A percentile compares a stretch with the other conserved stretches of the same genome.
phyloP scores from a whole-genome alignment of 352 stramenopile genomes.

The Phytopythium chamaehyphon region DNA sequence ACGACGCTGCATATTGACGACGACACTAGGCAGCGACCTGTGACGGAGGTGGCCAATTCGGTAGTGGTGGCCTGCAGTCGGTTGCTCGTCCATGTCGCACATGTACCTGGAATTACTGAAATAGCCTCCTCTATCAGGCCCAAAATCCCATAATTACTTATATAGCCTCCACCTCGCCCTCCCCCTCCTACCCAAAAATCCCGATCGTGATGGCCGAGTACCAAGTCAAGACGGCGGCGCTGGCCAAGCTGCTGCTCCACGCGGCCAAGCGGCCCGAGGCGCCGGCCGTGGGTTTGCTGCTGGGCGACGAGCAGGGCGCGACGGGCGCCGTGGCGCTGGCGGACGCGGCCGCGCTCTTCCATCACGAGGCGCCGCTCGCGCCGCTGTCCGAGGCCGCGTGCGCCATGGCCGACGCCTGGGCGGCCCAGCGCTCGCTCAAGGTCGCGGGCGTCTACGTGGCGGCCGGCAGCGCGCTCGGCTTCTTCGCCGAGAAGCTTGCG shows the following conservation, averaged over 20 bases:
- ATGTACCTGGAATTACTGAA: no score
- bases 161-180: no score
- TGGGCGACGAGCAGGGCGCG: slow-evolving; percentile 45
- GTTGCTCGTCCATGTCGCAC: no score
- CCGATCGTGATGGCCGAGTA: slow-evolving; percentile 54
- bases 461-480: slow-evolving; percentile 34
- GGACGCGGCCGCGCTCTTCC: slow-evolving; percentile 76
- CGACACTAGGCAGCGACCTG: no score
- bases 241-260: slow-evolving; percentile 77
- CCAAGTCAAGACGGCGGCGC: slow-evolving; percentile 49
- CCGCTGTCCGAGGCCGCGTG: slow-evolving; percentile 65
- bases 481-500: slow-evolving; percentile 59
- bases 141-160: no score
- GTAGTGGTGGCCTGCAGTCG: no score
- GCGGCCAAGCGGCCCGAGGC: slow-evolving; percentile 49
- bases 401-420: slow-evolving; percentile 61
- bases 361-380: slow-evolving; percentile 64
- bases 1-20: not conserved
- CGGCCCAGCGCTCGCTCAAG: slow-evolving; percentile 30
- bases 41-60: no score
- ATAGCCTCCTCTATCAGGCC: no score
- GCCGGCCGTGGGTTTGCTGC: slow-evolving; percentile 48
- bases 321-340: slow-evolving; percentile 30
- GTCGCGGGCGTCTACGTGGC: slow-evolving; percentile 72
- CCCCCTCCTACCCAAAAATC: slow-evolving; percentile 13